Base-by-base conservation (phyloP, 257 asterid genomes). In the Rhazya stricta region DNA sequence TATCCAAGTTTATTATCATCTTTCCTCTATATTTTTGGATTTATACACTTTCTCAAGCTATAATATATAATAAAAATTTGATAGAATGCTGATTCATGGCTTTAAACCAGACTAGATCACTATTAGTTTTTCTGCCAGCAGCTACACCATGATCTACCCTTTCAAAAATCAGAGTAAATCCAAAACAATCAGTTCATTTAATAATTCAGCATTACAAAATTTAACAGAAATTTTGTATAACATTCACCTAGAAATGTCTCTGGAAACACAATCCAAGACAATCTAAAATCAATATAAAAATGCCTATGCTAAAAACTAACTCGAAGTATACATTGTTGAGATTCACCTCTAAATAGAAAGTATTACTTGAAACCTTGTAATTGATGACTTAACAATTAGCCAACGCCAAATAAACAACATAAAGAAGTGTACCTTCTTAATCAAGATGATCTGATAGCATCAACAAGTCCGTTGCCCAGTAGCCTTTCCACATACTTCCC, bases 401-500 rank as follows among this genome's bases (percentile, higher is more conserved):
- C 30, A 0, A 19, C 1, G 3, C 30, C 41, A 65, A 68, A 53
- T 76, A n/a, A 15, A 46, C 66, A 71, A 74, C 67, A 36, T 0
- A 27, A 21, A 51, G 53, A 42, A 34, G 36, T 65, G 10, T 34
- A 71, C 77, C 72, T 60, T 69, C 61, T 42, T 0, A 76, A 23
- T 85, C 80, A 87, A 3, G 84, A 77, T 1, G 86, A 77, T 78
- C 78, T 87, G 60, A 83, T 79, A 25, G 89, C 75, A 61, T 86
- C 87, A 19, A 85, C 83, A 56, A 90, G 86, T 7, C 98, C 93
- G 36, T 77, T 82, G 51, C 91, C 80, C 27, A 93, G 88, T 80
- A 89, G 78, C 89, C 95, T 87, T 84, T 93, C 97, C 41, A 89
- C 97, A 81, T 93, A 91, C 71, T 93, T 93, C 63, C 98, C 98